These are phyloP conservation scores for Hericium alpestre DNA, from an alignment of 768 basidiomycete genomes.

Conservation along the genomic window DNA sequence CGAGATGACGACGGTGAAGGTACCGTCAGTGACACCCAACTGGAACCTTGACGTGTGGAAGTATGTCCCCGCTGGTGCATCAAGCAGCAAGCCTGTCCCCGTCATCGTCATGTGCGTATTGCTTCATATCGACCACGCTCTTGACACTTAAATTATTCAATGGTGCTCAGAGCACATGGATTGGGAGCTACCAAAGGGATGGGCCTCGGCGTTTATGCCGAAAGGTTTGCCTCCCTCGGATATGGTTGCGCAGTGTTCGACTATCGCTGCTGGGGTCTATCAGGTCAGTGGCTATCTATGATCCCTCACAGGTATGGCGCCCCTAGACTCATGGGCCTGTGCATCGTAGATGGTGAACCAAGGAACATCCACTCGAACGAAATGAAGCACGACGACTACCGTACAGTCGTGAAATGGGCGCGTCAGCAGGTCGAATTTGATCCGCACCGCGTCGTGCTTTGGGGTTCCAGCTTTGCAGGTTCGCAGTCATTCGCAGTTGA, in stretches of 20 bases:
- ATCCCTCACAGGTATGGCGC: not conserved
- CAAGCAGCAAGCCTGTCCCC: constrained; percentile 7
- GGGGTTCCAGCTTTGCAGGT: constrained; percentile 28
- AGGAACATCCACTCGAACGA: constrained; percentile 19
- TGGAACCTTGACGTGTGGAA: constrained; percentile 28
- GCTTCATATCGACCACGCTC: no score
- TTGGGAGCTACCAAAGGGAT: constrained; percentile 23
- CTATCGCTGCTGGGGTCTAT: constrained; percentile 28
- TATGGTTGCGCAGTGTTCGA: constrained; percentile 28
- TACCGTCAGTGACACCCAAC: constrained; percentile 20
- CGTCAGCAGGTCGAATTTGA: constrained; percentile 22
- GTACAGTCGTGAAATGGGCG: constrained; percentile 24
- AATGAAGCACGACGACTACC: constrained; percentile 29
- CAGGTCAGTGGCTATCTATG: constrained; percentile 14
- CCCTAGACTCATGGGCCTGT: not conserved
- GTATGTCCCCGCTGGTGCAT: constrained; percentile 18
- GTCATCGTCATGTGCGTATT: constrained; percentile 23
- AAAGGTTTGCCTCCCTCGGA: constrained; percentile 20
- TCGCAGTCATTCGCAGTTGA: not conserved
- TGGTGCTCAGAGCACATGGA: constrained; percentile 24
- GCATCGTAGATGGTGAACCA: constrained; percentile 10
- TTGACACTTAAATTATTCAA: not conserved
- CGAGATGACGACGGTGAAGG: constrained; percentile 14
- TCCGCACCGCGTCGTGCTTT: constrained; percentile 21
- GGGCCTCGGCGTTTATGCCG: constrained; percentile 21